A percentile compares a stretch with the other conserved stretches of the same genome.
phyloP scores from a whole-genome alignment of 306 rosid genomes.

The Quercus glauca region DNA sequence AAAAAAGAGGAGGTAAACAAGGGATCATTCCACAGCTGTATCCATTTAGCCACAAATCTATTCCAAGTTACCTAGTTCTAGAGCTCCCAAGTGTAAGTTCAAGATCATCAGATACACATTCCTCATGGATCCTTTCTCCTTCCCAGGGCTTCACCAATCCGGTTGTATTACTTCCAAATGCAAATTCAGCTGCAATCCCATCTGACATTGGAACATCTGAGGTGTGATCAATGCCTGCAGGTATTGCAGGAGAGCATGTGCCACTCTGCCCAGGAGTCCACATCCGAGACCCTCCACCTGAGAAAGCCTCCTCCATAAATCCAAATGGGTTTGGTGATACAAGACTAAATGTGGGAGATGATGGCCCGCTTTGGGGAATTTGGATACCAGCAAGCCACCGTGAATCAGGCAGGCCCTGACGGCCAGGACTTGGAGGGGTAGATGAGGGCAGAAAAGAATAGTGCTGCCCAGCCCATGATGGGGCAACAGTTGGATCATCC shows the following conservation, averaged over 20 bases:
- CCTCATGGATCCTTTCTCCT: conserved; percentile 67
- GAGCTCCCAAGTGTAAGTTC: conserved; percentile 63
- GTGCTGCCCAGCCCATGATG: conserved; percentile 46
- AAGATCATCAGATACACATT: conserved; percentile 58
- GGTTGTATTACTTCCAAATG: conserved; percentile 44
- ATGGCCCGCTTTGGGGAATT: conserved; percentile 55
- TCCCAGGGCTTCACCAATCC: conserved; percentile 68
- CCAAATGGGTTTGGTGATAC: conserved; percentile 51
- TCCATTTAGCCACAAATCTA: neutral
- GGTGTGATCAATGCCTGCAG: conserved; percentile 37
- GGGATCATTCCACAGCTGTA: neutral
- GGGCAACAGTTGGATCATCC: conserved; percentile 41
- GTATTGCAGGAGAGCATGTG: conserved; percentile 51
- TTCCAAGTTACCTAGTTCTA: conserved; percentile 34
- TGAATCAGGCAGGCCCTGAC: conserved; percentile 45
- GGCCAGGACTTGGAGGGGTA: conserved; percentile 62
- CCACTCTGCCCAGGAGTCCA: conserved; percentile 70
- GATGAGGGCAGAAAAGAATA: conserved; percentile 48
- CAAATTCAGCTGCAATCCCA: conserved; percentile 57
- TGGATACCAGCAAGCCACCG: conserved; percentile 49
- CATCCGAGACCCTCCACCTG: conserved; percentile 44
- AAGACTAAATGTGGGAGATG: conserved; percentile 61
- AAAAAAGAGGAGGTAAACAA: neutral
- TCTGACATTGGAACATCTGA: conserved; percentile 59
- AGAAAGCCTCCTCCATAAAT: conserved; percentile 40